Evolutionary conservation across 805 yeast genomes (phyloP).

Genomic region (Torulaspora microellipsoides): DNA sequence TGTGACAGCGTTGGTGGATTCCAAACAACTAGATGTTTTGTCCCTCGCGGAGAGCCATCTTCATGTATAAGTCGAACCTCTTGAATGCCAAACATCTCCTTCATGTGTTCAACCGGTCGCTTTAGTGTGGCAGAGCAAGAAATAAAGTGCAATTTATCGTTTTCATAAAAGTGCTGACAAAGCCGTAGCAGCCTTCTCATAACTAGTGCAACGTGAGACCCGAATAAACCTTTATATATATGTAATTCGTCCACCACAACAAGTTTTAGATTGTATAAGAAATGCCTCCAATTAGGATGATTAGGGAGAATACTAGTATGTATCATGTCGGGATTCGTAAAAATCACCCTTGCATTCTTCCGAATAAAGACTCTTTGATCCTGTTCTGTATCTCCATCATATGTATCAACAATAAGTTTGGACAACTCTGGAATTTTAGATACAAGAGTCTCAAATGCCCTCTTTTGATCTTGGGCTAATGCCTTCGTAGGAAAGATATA

Average conservation of each 20-base stretch:
- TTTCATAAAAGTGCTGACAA: conserved; percentile 31
- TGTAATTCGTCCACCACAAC: conserved; percentile 86
- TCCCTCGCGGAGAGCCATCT: conserved; percentile 89
- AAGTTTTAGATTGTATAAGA: conserved; percentile 57
- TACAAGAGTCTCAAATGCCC: conserved; percentile 63
- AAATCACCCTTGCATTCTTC: conserved; percentile 66
- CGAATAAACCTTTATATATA: conserved; percentile 84
- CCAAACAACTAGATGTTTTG: conserved; percentile 74
- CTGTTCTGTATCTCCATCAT: conserved; percentile 87
- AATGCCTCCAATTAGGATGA: conserved; percentile 67
- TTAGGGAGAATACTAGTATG: conserved; percentile 82
- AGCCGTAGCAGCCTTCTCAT: conserved; percentile 75
- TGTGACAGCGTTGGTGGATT: conserved; percentile 70
- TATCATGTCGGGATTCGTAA: conserved; percentile 93
- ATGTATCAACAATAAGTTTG: conserved; percentile 63
- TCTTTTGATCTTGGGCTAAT: conserved; percentile 90
- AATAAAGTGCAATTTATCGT: conserved; percentile 56
- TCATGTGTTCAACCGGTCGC: conserved; percentile 69
- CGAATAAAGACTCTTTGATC: conserved; percentile 51
- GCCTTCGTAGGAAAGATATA: conserved; percentile 97
- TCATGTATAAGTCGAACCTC: conserved; percentile 53
- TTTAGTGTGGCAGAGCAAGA: conserved; percentile 93
- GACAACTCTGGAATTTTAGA: conserved; percentile 43
- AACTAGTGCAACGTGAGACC: conserved; percentile 83
- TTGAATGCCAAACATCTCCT: conserved; percentile 65